Base-by-base conservation (phyloP, 371 early-diverging fungal genomes). In the Dinochytrium kinnereticum region DNA sequence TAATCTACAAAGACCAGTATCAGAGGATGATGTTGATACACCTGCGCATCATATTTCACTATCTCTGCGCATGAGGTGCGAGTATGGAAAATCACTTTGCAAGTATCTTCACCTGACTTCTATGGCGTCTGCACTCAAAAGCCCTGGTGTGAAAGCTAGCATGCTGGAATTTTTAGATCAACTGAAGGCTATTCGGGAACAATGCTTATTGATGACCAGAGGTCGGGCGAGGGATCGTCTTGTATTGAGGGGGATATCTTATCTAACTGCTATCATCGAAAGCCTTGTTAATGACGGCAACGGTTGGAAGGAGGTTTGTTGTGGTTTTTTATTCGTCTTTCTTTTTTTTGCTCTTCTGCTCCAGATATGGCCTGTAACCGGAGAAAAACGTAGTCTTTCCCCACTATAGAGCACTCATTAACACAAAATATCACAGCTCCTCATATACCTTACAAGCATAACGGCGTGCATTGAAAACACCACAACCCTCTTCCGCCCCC, bases 61-160 rank as follows among this genome's bases (percentile, higher is more conserved):
- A 7, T 34, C 71, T 15, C 66, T 80, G 51, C 34, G 26, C 17
- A n/a, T 36, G 10, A 59, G 80, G 36, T 69, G 76, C 33, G 68
- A 73, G 44, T 80, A 51, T 39, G 80, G 80, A 30, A 15, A 44
- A 5, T 31, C 53, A 0, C 24, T 80, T 10, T 74, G 74, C 53
- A 49, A 40, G 39, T 75, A 70, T 59, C 39, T 71, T n/a, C 26
- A 38, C 5, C 50, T 77, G 51, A 37, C 59, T 19, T 1, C 36
- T 1, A 55, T 70, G 36, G 80, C 77, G 51, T 55, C 73, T 2
- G 36, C 71, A 1, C 57, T 80, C 2, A 38, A 70, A 28, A 50
- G 70, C 7, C 37, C 51, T 7, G 24, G 21, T 0, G 61, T 68
- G 17, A 64, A 71, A 13, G 37, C 19, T 2, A 26, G 59, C 17